Evolutionary conservation across 2,329 filamentous ascomycete genomes (phyloP).

Genomic region (Aspergillus tanneri): DNA sequence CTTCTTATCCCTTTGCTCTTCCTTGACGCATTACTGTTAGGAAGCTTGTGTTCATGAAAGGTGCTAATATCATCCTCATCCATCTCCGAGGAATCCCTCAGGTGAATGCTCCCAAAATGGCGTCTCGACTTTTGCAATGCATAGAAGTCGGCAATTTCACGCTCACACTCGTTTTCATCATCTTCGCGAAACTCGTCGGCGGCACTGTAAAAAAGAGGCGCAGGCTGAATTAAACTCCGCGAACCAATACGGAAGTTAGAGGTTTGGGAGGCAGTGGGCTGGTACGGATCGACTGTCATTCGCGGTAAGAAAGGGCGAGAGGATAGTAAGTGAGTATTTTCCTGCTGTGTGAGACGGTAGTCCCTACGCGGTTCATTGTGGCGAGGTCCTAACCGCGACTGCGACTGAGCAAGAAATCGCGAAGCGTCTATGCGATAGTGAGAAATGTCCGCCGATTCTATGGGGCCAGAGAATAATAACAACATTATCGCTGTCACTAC

Average conservation of each 20-base stretch:
- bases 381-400: conserved; percentile 80
- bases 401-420: conserved; percentile 92
- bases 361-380: conserved; percentile 52
- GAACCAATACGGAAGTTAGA: conserved; percentile 77
- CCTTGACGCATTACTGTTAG: conserved; percentile 38
- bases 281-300: conserved; percentile 73
- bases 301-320: conserved; percentile 53
- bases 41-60: conserved; percentile 49
- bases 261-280: conserved; percentile 67
- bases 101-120: conserved; percentile 78
- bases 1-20: conserved; percentile 55
- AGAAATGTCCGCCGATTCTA: conserved; percentile 6
- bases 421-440: conserved; percentile 68
- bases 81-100: conserved; percentile 82
- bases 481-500: background rate
- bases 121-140: conserved; percentile 85
- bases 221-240: conserved; percentile 71
- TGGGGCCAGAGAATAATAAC: background rate
- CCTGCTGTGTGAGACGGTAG: conserved; percentile 48
- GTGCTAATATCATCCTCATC: conserved; percentile 65
- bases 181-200: conserved; percentile 89
- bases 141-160: conserved; percentile 91
- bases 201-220: conserved; percentile 91
- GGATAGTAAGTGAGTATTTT: conserved; percentile 48
- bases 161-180: conserved; percentile 84